Evolutionary conservation across 2,329 filamentous ascomycete genomes (phyloP), one percentile per base, ranked within the genome.

Genomic region (Calonectria montana): DNA sequence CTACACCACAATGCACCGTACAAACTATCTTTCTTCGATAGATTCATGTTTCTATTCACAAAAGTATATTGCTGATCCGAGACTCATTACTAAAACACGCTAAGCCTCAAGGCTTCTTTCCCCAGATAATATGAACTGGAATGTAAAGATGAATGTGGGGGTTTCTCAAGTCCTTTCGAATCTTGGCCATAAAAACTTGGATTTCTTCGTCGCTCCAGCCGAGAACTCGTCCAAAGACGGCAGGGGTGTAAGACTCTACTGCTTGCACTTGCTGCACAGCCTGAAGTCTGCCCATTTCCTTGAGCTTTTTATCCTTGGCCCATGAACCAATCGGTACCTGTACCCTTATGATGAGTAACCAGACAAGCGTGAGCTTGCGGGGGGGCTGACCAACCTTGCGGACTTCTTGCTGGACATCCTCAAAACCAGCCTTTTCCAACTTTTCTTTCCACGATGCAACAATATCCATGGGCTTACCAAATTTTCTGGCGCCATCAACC

Each of bases 191-290:
- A 1, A 77, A 70, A 0, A 76, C 72, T 23, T 74, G 74, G 29
- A 76, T 74, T 35, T 76, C 75, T 0, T 72, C 61, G 3, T 74
- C 71, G 4, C 69, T 66, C 75, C 76, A 77, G 9, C 75, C 75
- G 0, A 77, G 72, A 23, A 74, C 39, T 2, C 69, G 75, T 0
- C 73, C 76, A 50, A 75, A 76, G 1, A 76, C 63, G 1, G 68
- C 73, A 0, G 75, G 75, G 0, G 75, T 76, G n/a, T 76, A 76
- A 0, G 75, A 76, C 0, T 63, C 66, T 15, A 76, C 67, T 3
- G 74, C 74, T 29, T 76, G 74, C 4, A 70, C 55, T 50, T 76
- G 74, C 39, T 76, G 74, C 1, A 72, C 64, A 35, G 69, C 59
- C 43, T 76, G 67, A 10, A 64, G 71, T 21, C 71, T 75, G 18